A percentile compares a stretch with the other conserved stretches of the same genome.
Conservation (phyloP, 208 protist species). For the Phytomonas francai region DNA sequence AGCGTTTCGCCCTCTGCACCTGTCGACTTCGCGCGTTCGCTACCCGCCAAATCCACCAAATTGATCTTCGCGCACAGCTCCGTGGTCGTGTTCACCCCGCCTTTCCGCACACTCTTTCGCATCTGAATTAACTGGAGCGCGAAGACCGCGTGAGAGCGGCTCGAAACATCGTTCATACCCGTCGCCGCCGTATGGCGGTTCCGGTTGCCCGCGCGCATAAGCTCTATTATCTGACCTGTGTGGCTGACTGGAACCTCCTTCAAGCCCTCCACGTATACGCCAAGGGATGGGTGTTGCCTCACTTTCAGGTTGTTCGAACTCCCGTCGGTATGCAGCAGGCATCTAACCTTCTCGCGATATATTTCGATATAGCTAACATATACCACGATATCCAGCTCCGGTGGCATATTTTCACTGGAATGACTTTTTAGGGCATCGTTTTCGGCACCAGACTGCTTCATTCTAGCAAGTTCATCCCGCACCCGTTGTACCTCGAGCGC, state of each 20-base stretch:
- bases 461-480: background rate
- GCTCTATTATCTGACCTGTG: conserved; percentile 41
- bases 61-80: conserved; percentile 71
- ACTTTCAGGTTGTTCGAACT: conserved; percentile 39
- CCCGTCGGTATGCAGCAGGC: conserved; percentile 35
- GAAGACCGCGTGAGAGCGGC: conserved; percentile 96
- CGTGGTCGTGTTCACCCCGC: conserved; percentile 21
- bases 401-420: background rate
- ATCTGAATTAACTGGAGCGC: conserved; percentile 70
- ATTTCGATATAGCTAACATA: conserved; percentile 90
- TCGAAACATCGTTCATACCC: conserved; percentile 93
- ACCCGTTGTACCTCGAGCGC: background rate
- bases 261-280: conserved; percentile 74
- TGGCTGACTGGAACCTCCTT: conserved; percentile 53
- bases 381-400: conserved; percentile 53
- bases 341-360: conserved; percentile 83
- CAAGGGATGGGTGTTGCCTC: conserved; percentile 65
- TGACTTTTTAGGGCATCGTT: background rate
- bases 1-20: conserved; percentile 71
- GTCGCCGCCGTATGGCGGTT: conserved; percentile 81
- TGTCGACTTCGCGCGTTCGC: conserved; percentile 79
- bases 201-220: conserved; percentile 68
- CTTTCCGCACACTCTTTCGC: conserved; percentile 15
- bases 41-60: conserved; percentile 92
- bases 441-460: background rate